Evolutionary conservation across 495 filamentous ascomycete genomes (phyloP).

Genomic region (Neurospora sp.): DNA sequence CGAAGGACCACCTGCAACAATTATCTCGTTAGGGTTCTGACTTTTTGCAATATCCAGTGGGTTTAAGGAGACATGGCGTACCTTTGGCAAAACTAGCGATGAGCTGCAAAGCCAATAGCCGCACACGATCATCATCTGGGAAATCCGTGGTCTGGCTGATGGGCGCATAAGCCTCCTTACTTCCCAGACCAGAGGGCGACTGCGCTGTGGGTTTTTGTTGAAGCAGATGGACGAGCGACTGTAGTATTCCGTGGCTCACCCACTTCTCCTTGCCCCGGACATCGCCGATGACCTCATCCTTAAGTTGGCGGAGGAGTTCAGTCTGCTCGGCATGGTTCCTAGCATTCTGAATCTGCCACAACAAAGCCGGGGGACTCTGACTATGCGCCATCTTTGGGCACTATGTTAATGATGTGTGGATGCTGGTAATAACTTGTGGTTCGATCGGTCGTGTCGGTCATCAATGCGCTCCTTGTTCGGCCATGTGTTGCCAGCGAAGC

Average conservation of each 20-base stretch:
- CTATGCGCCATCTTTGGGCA: constrained; percentile 17
- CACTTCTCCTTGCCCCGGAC: constrained; percentile 73
- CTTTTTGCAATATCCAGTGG: not conserved
- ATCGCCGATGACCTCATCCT: constrained; percentile 86
- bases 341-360: constrained; percentile 47
- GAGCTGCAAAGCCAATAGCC: constrained; percentile 71
- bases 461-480: not conserved
- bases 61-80: constrained; percentile 21
- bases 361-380: constrained; percentile 38
- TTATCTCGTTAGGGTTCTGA: constrained; percentile 6
- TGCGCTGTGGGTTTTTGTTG: constrained; percentile 21
- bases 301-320: constrained; percentile 57
- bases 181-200: constrained; percentile 13
- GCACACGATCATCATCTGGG: constrained; percentile 49
- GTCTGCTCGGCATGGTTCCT: constrained; percentile 52
- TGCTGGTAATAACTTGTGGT: not conserved
- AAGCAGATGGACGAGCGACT: constrained; percentile 55
- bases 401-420: not conserved
- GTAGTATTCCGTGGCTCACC: constrained; percentile 59
- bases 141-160: constrained; percentile 18
- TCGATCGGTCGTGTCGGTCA: not conserved
- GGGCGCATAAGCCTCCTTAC: constrained; percentile 25
- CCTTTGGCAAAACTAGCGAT: constrained; percentile 78
- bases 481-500: not conserved
- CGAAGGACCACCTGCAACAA: constrained; percentile 58